A percentile compares a stretch with the other conserved stretches of the same genome.
Evolutionary conservation across 2,329 filamentous ascomycete genomes (phyloP).

Genomic region (Cladosporium sphaerospermum): DNA sequence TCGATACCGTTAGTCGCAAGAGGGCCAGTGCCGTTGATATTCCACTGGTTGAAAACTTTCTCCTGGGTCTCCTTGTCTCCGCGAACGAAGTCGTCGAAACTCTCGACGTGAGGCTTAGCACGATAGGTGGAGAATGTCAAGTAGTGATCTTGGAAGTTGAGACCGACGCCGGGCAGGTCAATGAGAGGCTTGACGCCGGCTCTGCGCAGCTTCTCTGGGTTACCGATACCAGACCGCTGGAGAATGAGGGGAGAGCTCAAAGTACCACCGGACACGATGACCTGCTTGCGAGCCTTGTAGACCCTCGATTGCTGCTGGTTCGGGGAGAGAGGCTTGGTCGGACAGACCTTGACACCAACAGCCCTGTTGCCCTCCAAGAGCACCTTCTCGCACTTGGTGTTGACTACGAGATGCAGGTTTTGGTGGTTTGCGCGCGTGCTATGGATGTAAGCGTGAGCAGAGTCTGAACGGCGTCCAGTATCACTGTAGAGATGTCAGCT

Average conservation of each 20-base stretch:
- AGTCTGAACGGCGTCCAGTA: constrained; percentile 50
- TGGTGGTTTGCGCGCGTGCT: constrained; percentile 39
- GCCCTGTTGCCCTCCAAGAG: constrained; percentile 34
- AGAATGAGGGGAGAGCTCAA: constrained; percentile 51
- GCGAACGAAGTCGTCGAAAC: constrained; percentile 73
- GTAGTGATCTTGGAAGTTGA: constrained; percentile 52
- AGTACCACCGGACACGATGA: constrained; percentile 47
- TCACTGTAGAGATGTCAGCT: constrained; percentile 9
- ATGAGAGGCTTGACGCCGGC: constrained; percentile 41
- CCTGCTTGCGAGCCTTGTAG: constrained; percentile 65
- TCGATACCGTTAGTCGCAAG: constrained; percentile 75
- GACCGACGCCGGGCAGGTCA: constrained; percentile 47
- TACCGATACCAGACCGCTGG: constrained; percentile 59
- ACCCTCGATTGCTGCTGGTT: constrained; percentile 47
- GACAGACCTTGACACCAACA: constrained; percentile 39
- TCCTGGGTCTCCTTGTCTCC: constrained; percentile 69
- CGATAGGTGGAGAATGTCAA: constrained; percentile 49
- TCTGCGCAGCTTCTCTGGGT: constrained; percentile 41
- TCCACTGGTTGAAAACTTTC: constrained; percentile 69
- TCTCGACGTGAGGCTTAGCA: constrained; percentile 56
- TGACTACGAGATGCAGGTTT: constrained; percentile 53
- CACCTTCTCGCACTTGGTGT: constrained; percentile 37
- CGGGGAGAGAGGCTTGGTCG: constrained; percentile 61
- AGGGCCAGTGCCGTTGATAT: constrained; percentile 70
- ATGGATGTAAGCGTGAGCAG: constrained; percentile 50